Base-by-base conservation (phyloP, 1,284 basidiomycete species). In the Cutaneotrichosporon cavernicola region DNA sequence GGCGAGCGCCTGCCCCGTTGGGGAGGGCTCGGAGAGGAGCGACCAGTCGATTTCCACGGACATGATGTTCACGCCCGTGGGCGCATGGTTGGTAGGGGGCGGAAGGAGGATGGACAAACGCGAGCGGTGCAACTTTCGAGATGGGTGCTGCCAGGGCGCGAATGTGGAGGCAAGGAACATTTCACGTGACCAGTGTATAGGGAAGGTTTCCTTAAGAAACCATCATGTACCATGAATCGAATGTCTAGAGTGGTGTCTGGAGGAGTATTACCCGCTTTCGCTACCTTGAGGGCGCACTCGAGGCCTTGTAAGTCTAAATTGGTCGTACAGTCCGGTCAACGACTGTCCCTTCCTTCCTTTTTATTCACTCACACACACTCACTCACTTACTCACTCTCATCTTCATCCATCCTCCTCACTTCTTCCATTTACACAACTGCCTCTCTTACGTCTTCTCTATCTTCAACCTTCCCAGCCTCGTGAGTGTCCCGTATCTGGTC, bases 1-100 rank as follows among this genome's bases (percentile, higher is more conserved):
- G 9, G 92, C 86, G 11, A 98, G 85, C 4, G 87, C 84, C 9
- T 84, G 80, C 78, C 62, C 60, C 2, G 63, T 49, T 14, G 64
- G 31, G 22, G 62, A 62, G 18, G 70, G 64, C 34, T 64, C 40
- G n/a, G 74, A 71, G 31, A 86, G 78, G 5, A 83, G 76, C 11
- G 73, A 73, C 84, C 85, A 86, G 73, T 85, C 83, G 56, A 86
- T 79, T 67, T 86, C 85, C 62, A 86, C 70, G 18, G 82, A 83
- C 83, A 84, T 84, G 60, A 56, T 59, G 38, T 56, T 53, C 46
- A 31, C 47, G 58, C 58, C 22, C 47, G 47, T 7, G 14, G 43
- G 56, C 46, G 56, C 43, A 58, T 46, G 31, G 7, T 50, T 5
- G 47, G 47, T 32, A n/a, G 49, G 30, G 31, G 49, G 49, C 49